Evolutionary conservation across 129 eudicot species (phyloP).

Genomic region (Helichrysum umbraculigerum): DNA sequence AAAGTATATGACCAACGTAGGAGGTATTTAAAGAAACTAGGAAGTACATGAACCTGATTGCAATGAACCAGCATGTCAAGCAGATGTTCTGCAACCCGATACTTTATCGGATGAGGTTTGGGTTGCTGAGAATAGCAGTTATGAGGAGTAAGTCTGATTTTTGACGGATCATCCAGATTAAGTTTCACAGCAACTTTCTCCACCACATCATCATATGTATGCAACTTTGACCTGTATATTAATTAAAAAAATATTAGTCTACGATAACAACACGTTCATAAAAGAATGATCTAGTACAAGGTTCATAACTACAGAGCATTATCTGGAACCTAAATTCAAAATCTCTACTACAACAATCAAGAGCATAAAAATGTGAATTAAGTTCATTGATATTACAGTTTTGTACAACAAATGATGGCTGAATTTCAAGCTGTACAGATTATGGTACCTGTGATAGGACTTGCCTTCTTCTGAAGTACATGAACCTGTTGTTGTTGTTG

Average conservation of each 20-base stretch:
- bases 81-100: slow-evolving; percentile 74
- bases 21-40: slow-evolving; percentile 6
- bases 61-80: slow-evolving; percentile 90
- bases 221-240: slow-evolving; percentile 60
- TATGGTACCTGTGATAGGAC: too few species aligned
- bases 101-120: slow-evolving; percentile 79
- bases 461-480: too few species aligned
- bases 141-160: slow-evolving; percentile 95
- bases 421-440: too few species aligned
- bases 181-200: slow-evolving; percentile 77
- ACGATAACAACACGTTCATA: slow-evolving; percentile 4
- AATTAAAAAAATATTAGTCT: neutral
- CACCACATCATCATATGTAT: slow-evolving; percentile 91
- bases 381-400: too few species aligned
- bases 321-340: too few species aligned
- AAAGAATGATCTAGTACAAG: slow-evolving; percentile 16
- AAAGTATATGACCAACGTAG: too few species aligned
- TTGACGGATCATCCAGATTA: slow-evolving; percentile 76
- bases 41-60: slow-evolving; percentile 66
- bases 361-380: too few species aligned
- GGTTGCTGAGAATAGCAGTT: slow-evolving; percentile 98
- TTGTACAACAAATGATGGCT: too few species aligned
- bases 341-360: too few species aligned
- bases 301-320: neutral
- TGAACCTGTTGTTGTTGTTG: too few species aligned